phyloP scores from a whole-genome alignment of 208 protist genomes.

The Crithidia thermophila region DNA sequence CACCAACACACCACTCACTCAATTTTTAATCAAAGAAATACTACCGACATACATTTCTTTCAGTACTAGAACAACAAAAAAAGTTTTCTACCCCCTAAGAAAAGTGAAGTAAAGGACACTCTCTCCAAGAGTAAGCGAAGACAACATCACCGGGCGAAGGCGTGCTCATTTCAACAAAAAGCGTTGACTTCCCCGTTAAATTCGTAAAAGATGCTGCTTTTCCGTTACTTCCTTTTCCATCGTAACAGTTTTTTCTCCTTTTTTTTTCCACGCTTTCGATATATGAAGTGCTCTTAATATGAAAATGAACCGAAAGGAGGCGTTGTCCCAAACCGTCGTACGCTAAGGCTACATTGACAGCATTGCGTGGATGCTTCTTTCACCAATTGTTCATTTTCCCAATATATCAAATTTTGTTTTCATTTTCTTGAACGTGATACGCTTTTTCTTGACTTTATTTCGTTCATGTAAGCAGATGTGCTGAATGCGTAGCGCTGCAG shows the following conservation, averaged over 20 bases:
- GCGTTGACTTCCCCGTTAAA: no score
- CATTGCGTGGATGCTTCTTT: constrained; percentile 18
- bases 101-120: no score
- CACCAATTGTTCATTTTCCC: background rate
- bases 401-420: constrained; percentile 2
- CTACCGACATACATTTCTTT: background rate
- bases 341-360: constrained; percentile 13
- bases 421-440: constrained; percentile 11
- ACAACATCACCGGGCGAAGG: no score
- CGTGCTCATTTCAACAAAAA: no score
- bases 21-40: background rate
- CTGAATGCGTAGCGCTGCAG: no score
- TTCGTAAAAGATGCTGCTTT: no score
- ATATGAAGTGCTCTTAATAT: constrained; percentile 10
- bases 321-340: background rate
- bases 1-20: background rate
- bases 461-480: no score
- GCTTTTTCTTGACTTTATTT: no score
- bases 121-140: no score
- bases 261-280: constrained; percentile 21
- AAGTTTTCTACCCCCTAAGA: no score
- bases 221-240: constrained; percentile 11
- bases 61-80: background rate
- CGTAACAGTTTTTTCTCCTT: background rate
- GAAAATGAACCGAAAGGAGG: background rate